Base-by-base conservation (phyloP, 768 basidiomycete species). In the Suillus ampliporus region DNA sequence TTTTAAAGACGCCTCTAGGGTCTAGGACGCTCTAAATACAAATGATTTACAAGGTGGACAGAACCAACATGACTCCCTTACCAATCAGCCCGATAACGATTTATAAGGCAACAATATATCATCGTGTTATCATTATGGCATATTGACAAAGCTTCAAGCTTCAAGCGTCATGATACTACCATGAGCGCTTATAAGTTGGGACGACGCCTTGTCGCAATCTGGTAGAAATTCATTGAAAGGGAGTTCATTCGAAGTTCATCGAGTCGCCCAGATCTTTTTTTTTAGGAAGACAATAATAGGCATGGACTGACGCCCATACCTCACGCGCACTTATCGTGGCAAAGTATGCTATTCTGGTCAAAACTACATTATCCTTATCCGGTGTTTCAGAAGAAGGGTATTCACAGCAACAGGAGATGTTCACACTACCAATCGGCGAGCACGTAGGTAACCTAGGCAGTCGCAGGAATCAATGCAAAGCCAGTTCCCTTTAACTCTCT, bases 341-440 rank as follows among this genome's bases (percentile, higher is more conserved):
- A 23, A 56, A 26, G 23, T 37, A 23, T 26, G 6, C 17, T 38
- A 51, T 51, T 37, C 35, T 26, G 52, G 52, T 53, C 35, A 34
- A 17, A 37, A 38, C 15, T 21, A 23, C 23, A 5, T 31, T 31
- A 6, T 31, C 31, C 31, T 31, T 51, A 51, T 31, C 17, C 35
- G 19, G 5, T 10, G 50, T 28, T 51, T 35, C 35, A 23, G 21
- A 35, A 53, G 23, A 44, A 61, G 26, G 58, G 63, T 68, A 66
- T 62, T 70, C 72, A 72, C 51, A 31, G 31, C 4, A 31, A 72
- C 51, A 31, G 31, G 31, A 31, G 31, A 31, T 31, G 6, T 31
- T 70, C 72, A 72, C 51, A 54, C 41, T 40, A 31, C n/a, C n/a
- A n/a, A n/a, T 48, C 17, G 19, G 28, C 14, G 21, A 35, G 5